These are phyloP conservation scores for Colletotrichum lupini DNA, from an alignment of 2,329 filamentous ascomycete species.

Conservation along the genomic window DNA sequence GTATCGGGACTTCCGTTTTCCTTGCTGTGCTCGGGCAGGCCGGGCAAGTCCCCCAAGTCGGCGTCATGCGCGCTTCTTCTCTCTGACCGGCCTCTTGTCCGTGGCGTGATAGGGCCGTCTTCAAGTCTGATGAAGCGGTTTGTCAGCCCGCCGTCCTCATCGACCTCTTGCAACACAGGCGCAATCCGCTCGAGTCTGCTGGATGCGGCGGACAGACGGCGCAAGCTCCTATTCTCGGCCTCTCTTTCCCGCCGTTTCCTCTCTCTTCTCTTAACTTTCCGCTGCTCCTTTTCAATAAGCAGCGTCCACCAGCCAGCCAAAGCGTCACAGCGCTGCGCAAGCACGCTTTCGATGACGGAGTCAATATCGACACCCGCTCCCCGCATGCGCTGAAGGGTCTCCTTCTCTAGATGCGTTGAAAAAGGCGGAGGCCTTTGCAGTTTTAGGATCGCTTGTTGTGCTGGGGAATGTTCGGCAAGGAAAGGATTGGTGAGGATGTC, in stretches of 20 bases:
- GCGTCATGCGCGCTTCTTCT: conserved; percentile 76
- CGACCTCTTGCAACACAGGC: conserved; percentile 79
- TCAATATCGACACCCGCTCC: conserved; percentile 95
- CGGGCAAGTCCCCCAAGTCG: conserved; percentile 79
- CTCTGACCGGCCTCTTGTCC: conserved; percentile 80
- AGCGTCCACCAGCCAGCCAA: conserved; percentile 97
- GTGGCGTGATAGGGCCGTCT: conserved; percentile 62
- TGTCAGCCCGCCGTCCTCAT: conserved; percentile 75
- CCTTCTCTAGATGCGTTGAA: conserved; percentile 86
- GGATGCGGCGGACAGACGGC: conserved; percentile 89
- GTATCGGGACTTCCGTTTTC: conserved; percentile 56
- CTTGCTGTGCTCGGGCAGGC: conserved; percentile 72
- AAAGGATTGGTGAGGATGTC: conserved; percentile 92
- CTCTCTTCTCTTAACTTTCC: conserved; percentile 84
- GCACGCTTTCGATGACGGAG: conserved; percentile 91
- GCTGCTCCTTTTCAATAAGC: conserved; percentile 91
- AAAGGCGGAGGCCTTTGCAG: conserved; percentile 85
- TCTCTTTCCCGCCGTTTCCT: conserved; percentile 88
- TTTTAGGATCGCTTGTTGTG: conserved; percentile 90
- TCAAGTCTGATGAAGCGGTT: conserved; percentile 55
- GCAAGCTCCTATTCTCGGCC: conserved; percentile 79
- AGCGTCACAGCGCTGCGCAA: conserved; percentile 88
- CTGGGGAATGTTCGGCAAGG: conserved; percentile 84
- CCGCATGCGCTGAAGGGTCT: conserved; percentile 91
- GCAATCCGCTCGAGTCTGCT: conserved; percentile 86